These are phyloP conservation scores for Silene noctiflora DNA, from an alignment of 179 eudicot genomes.

Conservation along the genomic window DNA sequence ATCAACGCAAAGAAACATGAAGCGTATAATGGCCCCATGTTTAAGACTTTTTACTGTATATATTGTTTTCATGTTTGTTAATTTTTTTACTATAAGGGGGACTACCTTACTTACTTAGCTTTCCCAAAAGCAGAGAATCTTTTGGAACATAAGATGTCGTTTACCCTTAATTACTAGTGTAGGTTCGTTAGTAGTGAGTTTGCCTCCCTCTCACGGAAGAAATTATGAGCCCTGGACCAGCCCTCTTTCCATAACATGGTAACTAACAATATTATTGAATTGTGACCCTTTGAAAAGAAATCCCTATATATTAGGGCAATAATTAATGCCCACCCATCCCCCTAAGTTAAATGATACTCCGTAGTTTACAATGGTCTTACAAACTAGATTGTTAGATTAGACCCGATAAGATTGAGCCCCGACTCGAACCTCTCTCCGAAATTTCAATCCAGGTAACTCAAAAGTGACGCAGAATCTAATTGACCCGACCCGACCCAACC, in stretches of 20 bases:
- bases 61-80: background rate
- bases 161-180: background rate
- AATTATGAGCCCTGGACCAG: background rate
- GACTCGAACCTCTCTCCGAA: too few relatives aligned
- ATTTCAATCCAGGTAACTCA: background rate
- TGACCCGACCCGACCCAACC: too few relatives aligned
- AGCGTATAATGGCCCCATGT: background rate
- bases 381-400: background rate
- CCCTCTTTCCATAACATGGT: background rate
- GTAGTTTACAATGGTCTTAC: too few relatives aligned
- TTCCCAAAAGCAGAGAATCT: background rate
- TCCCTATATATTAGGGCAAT: background rate
- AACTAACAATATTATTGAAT: background rate
- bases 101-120: background rate
- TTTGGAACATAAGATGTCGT: background rate
- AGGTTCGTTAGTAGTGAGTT: background rate
- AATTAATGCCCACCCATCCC: background rate
- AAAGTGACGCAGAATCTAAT: background rate
- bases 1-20: background rate
- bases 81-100: background rate
- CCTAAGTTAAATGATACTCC: background rate
- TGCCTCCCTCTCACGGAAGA: constrained; percentile 14
- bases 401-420: background rate
- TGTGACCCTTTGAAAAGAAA: background rate
- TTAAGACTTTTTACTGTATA: background rate